Evolutionary conservation across 2,329 filamentous ascomycete genomes (phyloP).

Genomic region (Aotearoamyces nothofagi): DNA sequence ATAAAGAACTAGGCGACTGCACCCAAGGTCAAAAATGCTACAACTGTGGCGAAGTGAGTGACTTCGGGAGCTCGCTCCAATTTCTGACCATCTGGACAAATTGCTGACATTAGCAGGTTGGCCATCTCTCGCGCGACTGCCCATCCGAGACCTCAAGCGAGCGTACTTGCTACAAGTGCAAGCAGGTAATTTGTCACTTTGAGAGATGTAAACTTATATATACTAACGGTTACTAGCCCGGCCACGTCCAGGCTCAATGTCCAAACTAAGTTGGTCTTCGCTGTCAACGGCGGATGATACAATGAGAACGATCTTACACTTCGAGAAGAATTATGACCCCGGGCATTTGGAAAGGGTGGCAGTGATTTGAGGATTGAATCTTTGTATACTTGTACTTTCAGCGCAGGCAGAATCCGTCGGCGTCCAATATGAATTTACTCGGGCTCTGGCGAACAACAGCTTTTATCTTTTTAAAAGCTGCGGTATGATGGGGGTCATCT

Average conservation of each 20-base stretch:
- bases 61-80: conserved; percentile 5
- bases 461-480: too few species aligned
- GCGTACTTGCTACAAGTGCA: conserved; percentile 98
- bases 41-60: conserved; percentile 72
- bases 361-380: conserved; percentile 17
- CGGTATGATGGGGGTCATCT: too few species aligned
- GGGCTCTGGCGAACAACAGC: too few species aligned
- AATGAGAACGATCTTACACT: conserved; percentile 8
- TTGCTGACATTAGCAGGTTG: conserved; percentile 25
- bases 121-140: conserved; percentile 92
- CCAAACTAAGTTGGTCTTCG: conserved; percentile 45
- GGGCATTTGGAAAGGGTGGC: conserved; percentile 17
- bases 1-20: conserved; percentile 79
- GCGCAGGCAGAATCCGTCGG: conserved; percentile 1
- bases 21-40: conserved; percentile 99
- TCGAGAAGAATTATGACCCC: conserved; percentile 12
- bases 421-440: too few species aligned
- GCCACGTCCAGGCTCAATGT: conserved; percentile 90
- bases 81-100: conserved; percentile 5
- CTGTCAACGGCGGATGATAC: conserved; percentile 6
- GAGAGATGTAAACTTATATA: too few species aligned
- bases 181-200: too few species aligned
- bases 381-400: conserved; percentile 3
- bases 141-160: conserved; percentile 79
- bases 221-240: too few species aligned